phyloP scores from a whole-genome alignment of 2,329 filamentous ascomycete species.

The Sclerotiophoma versabilis region DNA sequence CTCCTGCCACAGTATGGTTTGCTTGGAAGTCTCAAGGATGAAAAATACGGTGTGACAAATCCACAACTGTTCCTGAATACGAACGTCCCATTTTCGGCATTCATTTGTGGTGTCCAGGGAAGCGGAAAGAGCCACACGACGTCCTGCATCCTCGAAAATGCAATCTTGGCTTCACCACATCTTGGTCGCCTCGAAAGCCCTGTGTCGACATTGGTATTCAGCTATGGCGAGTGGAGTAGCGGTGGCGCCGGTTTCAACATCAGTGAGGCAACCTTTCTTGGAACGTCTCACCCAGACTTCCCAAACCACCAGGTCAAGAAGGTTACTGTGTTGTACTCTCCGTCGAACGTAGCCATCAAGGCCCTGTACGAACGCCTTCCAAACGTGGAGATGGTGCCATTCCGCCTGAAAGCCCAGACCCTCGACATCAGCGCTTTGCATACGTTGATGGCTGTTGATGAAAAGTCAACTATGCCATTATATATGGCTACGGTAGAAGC shows the following conservation, averaged over 20 bases:
- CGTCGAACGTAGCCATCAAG: constrained; percentile 32
- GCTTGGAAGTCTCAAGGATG: constrained; percentile 2
- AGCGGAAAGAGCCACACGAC: constrained; percentile 69
- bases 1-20: constrained; percentile 25
- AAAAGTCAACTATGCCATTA: constrained; percentile 52
- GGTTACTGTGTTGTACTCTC: constrained; percentile 32
- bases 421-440: constrained; percentile 61
- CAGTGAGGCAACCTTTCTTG: constrained; percentile 65
- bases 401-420: constrained; percentile 57
- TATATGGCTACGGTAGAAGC: constrained; percentile 57
- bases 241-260: constrained; percentile 57
- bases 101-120: constrained; percentile 70
- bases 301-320: constrained; percentile 23
- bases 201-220: constrained; percentile 66
- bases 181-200: constrained; percentile 58
- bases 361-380: constrained; percentile 30
- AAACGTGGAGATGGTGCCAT: constrained; percentile 55
- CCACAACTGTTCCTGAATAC: constrained; percentile 58
- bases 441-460: constrained; percentile 27
- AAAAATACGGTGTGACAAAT: accelerated
- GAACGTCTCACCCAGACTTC: constrained; percentile 38
- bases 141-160: constrained; percentile 59
- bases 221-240: constrained; percentile 58
- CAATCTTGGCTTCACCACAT: constrained; percentile 52
- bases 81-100: constrained; percentile 63